Percentiles rank a stretch among this genome's conserved stretches.
phyloP scores from a whole-genome alignment of 345 rosid genomes.

The Aegle marmelos region DNA sequence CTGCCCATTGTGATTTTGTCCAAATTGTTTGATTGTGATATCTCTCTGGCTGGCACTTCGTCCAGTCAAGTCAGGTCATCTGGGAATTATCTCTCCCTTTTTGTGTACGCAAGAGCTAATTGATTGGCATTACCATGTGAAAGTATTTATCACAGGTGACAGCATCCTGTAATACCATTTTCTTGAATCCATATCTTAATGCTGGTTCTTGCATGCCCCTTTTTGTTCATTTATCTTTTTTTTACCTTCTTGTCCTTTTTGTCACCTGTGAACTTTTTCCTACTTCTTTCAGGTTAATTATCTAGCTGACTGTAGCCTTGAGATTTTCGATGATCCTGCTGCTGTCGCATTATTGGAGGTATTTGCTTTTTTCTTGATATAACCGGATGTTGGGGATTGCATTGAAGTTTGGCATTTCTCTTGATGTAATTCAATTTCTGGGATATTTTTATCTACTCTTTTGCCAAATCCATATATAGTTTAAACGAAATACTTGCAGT shows the following conservation, averaged over 20 bases:
- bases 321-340: slow-evolving; percentile 88
- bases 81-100: not conserved
- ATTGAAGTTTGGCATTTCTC: not conserved
- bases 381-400: not conserved
- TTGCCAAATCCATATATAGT: slow-evolving; percentile 6
- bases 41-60: not conserved
- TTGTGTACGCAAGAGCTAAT: not conserved
- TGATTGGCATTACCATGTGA: not conserved
- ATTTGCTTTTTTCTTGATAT: slow-evolving; percentile 4
- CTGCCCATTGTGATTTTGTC: not conserved
- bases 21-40: not conserved
- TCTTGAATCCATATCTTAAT: not conserved
- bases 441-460: not conserved
- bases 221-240: not conserved
- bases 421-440: not conserved
- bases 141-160: not conserved
- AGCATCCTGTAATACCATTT: not conserved
- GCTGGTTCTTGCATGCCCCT: not conserved
- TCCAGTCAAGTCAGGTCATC: not conserved
- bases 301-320: slow-evolving; percentile 80
- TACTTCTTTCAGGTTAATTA: slow-evolving; percentile 66
- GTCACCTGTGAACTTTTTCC: not conserved
- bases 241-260: not conserved
- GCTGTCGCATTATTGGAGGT: slow-evolving; percentile 83
- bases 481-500: not conserved